A percentile compares a stretch with the other conserved stretches of the same genome.
phyloP scores from a whole-genome alignment of 208 protist genomes.

The Vickermania ingenoplastis region DNA sequence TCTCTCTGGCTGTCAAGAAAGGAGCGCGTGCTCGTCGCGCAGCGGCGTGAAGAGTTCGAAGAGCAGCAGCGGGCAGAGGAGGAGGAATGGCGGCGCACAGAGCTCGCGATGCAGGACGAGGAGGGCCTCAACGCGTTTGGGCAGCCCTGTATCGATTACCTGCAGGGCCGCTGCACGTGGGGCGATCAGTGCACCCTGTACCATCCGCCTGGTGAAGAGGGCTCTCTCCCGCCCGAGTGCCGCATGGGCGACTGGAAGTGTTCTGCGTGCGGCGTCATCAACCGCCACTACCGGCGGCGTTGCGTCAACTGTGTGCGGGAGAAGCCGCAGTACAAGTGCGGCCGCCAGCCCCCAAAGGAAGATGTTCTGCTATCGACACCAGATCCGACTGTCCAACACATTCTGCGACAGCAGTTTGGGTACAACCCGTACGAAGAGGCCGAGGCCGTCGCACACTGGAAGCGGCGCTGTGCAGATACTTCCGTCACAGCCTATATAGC shows the following conservation, averaged over 20 bases:
- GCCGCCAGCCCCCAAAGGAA: constrained; percentile 34
- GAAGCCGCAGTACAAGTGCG: constrained; percentile 87
- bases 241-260: constrained; percentile 90
- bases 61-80: constrained; percentile 70
- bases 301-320: constrained; percentile 86
- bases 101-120: constrained; percentile 65
- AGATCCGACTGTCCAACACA: constrained; percentile 38
- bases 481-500: constrained; percentile 43
- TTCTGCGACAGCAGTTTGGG: constrained; percentile 74
- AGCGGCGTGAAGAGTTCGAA: constrained; percentile 57
- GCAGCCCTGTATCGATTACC: constrained; percentile 88
- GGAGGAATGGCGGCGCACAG: constrained; percentile 62
- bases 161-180: constrained; percentile 82
- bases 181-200: constrained; percentile 63
- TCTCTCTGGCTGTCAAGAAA: constrained; percentile 80
- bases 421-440: constrained; percentile 64
- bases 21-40: constrained; percentile 74
- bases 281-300: constrained; percentile 85
- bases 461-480: constrained; percentile 30
- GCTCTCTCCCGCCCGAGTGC: constrained; percentile 75
- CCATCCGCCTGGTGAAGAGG: constrained; percentile 83
- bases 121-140: constrained; percentile 86
- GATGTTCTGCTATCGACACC: constrained; percentile 62
- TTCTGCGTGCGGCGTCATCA: constrained; percentile 79
- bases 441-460: constrained; percentile 72